phyloP scores from a whole-genome alignment of 495 filamentous ascomycete species.

The Neurospora sp. region DNA sequence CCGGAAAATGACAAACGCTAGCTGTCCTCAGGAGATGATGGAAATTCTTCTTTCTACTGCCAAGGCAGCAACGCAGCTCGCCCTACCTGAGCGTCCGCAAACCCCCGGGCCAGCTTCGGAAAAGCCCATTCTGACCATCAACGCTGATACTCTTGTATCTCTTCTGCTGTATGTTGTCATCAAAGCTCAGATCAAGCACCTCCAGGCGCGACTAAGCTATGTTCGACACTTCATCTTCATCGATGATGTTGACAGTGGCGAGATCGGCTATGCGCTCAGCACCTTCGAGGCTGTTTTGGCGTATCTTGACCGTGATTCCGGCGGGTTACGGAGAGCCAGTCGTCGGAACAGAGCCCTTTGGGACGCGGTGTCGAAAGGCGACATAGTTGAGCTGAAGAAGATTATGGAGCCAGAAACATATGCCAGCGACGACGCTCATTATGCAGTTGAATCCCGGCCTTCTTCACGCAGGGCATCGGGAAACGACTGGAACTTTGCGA shows the following conservation, averaged over 20 bases:
- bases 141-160: slow-evolving; percentile 92
- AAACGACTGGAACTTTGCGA: slow-evolving; percentile 31
- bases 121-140: slow-evolving; percentile 63
- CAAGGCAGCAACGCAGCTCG: slow-evolving; percentile 64
- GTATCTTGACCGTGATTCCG: slow-evolving; percentile 78
- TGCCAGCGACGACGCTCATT: slow-evolving; percentile 34
- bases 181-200: slow-evolving; percentile 75
- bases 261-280: slow-evolving; percentile 93
- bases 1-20: slow-evolving; percentile 71
- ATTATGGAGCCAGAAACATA: slow-evolving; percentile 61
- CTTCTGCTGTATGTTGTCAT: slow-evolving; percentile 89
- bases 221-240: slow-evolving; percentile 96
- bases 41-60: slow-evolving; percentile 78
- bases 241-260: slow-evolving; percentile 93
- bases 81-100: slow-evolving; percentile 35
- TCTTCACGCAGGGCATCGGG: slow-evolving; percentile 31
- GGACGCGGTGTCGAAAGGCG: slow-evolving; percentile 70
- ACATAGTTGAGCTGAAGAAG: slow-evolving; percentile 60
- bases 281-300: slow-evolving; percentile 93
- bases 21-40: slow-evolving; percentile 91
- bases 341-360: slow-evolving; percentile 77
- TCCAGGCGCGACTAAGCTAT: slow-evolving; percentile 79
- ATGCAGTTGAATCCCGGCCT: slow-evolving; percentile 22
- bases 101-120: slow-evolving; percentile 20
- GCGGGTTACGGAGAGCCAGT: slow-evolving; percentile 72